Conservation (phyloP, 495 filamentous ascomycete genomes). For the Neurospora hispaniola region DNA sequence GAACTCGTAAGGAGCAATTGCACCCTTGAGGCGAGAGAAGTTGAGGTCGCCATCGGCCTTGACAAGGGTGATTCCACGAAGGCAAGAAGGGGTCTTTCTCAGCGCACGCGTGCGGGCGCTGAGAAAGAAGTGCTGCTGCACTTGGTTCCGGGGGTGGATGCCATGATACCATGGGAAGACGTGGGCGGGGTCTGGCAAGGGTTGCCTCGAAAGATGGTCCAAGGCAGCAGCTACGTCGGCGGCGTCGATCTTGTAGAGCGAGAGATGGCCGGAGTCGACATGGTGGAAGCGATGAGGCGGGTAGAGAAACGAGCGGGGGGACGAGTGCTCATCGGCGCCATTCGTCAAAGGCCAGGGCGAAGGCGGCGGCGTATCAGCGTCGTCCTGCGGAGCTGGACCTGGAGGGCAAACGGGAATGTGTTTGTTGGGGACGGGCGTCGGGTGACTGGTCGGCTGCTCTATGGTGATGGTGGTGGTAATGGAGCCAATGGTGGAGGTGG, state of each 20-base stretch:
- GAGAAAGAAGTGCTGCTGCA: constrained; percentile 83
- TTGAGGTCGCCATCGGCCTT: constrained; percentile 78
- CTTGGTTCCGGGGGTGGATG: constrained; percentile 76
- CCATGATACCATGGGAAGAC: constrained; percentile 99
- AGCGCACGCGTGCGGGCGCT: constrained; percentile 54
- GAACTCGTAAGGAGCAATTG: constrained; percentile 70
- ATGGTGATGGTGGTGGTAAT: constrained; percentile 40
- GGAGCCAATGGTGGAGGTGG: constrained; percentile 36
- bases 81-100: constrained; percentile 64
- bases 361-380: constrained; percentile 54
- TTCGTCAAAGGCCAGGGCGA: constrained; percentile 30
- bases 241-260: constrained; percentile 64
- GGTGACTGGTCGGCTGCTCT: constrained; percentile 37
- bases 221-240: constrained; percentile 58
- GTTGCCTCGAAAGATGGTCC: constrained; percentile 61
- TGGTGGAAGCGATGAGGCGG: constrained; percentile 54
- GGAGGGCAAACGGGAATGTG: constrained; percentile 79
- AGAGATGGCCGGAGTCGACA: constrained; percentile 44
- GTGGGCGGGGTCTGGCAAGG: constrained; percentile 67
- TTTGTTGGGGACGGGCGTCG: constrained; percentile 71
- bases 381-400: constrained; percentile 52
- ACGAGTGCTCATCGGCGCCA: constrained; percentile 35
- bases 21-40: constrained; percentile 71
- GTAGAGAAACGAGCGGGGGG: constrained; percentile 56
- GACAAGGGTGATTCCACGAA: constrained; percentile 74